Evolutionary conservation across 345 rosid species (phyloP), one percentile per base, ranked within the genome.

Genomic region (Kernera saxatilis): DNA sequence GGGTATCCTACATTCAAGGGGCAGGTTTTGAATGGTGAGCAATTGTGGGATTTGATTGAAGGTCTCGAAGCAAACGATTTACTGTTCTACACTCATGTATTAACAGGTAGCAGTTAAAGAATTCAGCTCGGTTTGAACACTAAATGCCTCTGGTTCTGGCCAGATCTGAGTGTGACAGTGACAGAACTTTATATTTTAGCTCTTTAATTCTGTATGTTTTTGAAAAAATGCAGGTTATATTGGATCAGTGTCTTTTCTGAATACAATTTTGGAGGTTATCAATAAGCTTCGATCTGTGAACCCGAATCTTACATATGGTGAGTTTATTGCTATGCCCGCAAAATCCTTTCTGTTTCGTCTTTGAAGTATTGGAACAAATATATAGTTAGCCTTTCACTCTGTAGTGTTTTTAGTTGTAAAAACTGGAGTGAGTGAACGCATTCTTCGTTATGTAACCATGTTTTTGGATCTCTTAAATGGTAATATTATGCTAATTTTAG

Each of bases 1-100:
- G 99, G 98, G 77, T 94, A 94, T 80, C 99, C 99, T 2, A 84
- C 90, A 40, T 89, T 89, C 66, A 94, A 88, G 71, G 99, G 99
- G 36, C 99, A 94, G 69, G 92, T 94, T 78, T 82, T 94, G 74
- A 89, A 94, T 76, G 98, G 99, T 46, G 79, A 85, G 45, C 92
- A 94, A 67, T 76, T 94, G 56, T 91, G 90, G 84, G 93, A 91
- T 43, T 72, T 91, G 76, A 81, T 89, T 32, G 93, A 94, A 84
- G 99, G 99, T 54, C 99, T 94, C 65, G 86, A 87, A 81, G 96
- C 83, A 1, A 94, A 94, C 52, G 73, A 89, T 63, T 84, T 94
- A 44, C 70, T 94, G 56, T 89, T 71, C 76, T 94, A 94, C 60
- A 94, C 98, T 52, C 99, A 94, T 85, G 78, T 94, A 73, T 72